Base-by-base conservation (phyloP, 2,329 filamentous ascomycete genomes). In the Trichophyton benhamiae region DNA sequence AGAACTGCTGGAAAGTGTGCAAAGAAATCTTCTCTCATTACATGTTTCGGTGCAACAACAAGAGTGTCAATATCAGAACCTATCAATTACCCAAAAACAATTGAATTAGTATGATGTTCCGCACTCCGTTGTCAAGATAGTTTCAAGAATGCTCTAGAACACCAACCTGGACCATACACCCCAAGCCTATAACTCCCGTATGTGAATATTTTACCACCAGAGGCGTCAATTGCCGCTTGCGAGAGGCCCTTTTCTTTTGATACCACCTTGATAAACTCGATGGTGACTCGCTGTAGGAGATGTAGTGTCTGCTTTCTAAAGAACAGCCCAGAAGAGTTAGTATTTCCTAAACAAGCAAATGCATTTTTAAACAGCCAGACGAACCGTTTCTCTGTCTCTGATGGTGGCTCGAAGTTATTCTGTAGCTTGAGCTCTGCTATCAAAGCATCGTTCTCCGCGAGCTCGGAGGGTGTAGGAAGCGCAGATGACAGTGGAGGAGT, bases 1-100 rank as follows among this genome's bases (percentile, higher is more conserved):
- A 99, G 83, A 57, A 95, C 77, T 20, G 83, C 79, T n/a, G 91
- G 91, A 68, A 96, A 96, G 68, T 88, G 80, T 59, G 88, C 79
- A 77, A 99, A 99, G 78, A 96, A 99, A 74, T 99, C 90, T 36
- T 92, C 87, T 63, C 90, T 87, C 11, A 83, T 83, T 59, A 97
- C 88, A 70, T 96, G 91, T 76, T 89, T 91, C 8, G 94, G 94
- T 13, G 87, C 91, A 58, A 96, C 87, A 63, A 97, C 86, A 59
- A 99, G 83, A 1, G 94, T 96, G 77, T 99, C 94, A 68, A 99
- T 97, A 84, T 99, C 94, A 55, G 94, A 97, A 58, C 91, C 91
- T 83, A 53, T 15, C 5, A n/a, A 33, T 44, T 59, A 27, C 1
- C 13, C 33, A 3, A 5, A 22, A 22, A 48, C 8, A 20, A 20